These are phyloP conservation scores for Boletus rubropictus DNA, from an alignment of 768 basidiomycete species.

Conservation along the genomic window DNA sequence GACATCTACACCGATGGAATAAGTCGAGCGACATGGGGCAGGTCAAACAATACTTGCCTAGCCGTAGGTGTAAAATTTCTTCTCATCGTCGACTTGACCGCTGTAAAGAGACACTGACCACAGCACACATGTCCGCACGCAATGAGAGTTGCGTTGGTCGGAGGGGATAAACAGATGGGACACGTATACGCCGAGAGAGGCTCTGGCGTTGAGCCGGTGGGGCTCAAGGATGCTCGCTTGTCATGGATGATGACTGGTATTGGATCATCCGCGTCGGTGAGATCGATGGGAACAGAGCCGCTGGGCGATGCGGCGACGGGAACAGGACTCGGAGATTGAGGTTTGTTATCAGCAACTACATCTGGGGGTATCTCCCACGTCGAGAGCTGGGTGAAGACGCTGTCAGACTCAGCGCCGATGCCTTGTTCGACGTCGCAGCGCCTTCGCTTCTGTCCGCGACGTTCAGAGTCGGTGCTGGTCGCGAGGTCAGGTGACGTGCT, in stretches of 20 bases:
- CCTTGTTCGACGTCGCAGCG: not conserved
- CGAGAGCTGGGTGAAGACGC: conserved; percentile 10
- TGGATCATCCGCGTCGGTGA: conserved; percentile 2
- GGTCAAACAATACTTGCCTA: conserved; percentile 29
- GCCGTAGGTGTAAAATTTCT: conserved; percentile 40
- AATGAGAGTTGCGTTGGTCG: conserved; percentile 69
- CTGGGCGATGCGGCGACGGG: not conserved
- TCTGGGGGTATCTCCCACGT: conserved; percentile 20
- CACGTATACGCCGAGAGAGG: conserved; percentile 62
- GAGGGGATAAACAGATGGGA: conserved; percentile 75
- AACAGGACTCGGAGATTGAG: not conserved
- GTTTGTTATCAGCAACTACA: not conserved
- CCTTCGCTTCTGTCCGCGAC: conserved; percentile 14
- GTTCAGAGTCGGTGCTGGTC: conserved; percentile 5
- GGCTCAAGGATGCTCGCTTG: not conserved
- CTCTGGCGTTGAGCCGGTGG: conserved; percentile 7
- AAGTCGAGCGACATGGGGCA: not conserved
- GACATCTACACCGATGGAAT: conserved; percentile 40
- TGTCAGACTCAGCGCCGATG: not conserved
- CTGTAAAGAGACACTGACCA: conserved; percentile 68
- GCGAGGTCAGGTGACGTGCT: conserved; percentile 13
- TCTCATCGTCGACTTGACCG: conserved; percentile 57
- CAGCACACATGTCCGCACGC: conserved; percentile 80
- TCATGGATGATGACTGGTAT: not conserved
- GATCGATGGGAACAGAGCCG: not conserved